Evolutionary conservation across 495 filamentous ascomycete genomes (phyloP).

Genomic region (Aspergillus bertholletiae): DNA sequence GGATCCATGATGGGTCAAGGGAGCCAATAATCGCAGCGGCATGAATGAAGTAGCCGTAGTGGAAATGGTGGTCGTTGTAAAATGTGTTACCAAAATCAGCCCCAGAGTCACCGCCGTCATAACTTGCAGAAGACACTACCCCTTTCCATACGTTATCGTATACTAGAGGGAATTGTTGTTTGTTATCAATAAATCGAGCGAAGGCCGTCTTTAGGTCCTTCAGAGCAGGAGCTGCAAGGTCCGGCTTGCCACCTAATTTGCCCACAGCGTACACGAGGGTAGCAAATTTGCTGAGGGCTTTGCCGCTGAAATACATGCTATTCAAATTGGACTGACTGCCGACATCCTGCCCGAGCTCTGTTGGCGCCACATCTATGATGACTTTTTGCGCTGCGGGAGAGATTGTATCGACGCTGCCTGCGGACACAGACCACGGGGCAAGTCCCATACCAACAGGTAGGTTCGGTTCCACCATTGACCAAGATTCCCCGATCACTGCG

Average conservation of each 20-base stretch:
- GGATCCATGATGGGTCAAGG: slow-evolving; percentile 74
- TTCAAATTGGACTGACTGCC: slow-evolving; percentile 66
- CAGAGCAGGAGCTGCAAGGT: slow-evolving; percentile 59
- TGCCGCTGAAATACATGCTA: slow-evolving; percentile 95
- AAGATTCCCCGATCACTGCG: slow-evolving; percentile 69
- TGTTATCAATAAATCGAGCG: slow-evolving; percentile 70
- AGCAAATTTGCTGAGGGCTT: slow-evolving; percentile 88
- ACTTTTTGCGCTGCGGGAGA: slow-evolving; percentile 46
- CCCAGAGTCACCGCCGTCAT: slow-evolving; percentile 67
- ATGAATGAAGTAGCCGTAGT: slow-evolving; percentile 85
- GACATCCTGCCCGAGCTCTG: slow-evolving; percentile 73
- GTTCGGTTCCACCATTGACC: slow-evolving; percentile 73
- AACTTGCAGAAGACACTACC: slow-evolving; percentile 76
- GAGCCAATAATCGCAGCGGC: slow-evolving; percentile 80
- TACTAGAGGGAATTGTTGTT: slow-evolving; percentile 72
- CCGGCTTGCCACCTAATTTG: slow-evolving; percentile 58
- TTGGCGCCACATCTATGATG: slow-evolving; percentile 54
- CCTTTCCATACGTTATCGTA: slow-evolving; percentile 86
- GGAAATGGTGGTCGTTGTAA: slow-evolving; percentile 98
- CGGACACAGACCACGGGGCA: slow-evolving; percentile 64
- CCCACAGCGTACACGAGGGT: slow-evolving; percentile 64
- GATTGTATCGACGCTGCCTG: slow-evolving; percentile 48
- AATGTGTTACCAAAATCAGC: slow-evolving; percentile 78
- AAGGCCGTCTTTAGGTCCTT: slow-evolving; percentile 71
- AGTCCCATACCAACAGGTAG: slow-evolving; percentile 73